Base-by-base conservation (phyloP, 1,139 yeast genomes). In the Komagataea norvegica region DNA sequence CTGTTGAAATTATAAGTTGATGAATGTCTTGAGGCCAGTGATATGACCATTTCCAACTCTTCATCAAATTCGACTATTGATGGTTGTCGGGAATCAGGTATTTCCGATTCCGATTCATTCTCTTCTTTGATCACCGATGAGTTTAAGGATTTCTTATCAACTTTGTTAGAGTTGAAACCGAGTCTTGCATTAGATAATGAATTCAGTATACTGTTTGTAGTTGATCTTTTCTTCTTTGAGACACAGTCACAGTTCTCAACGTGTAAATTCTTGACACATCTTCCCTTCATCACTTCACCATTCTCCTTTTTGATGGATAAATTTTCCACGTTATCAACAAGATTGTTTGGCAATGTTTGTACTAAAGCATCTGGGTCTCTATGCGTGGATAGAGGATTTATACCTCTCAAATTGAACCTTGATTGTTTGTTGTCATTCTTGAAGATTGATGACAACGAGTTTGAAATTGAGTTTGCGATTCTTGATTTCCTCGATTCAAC, bases 371-470 rank as follows among this genome's bases (percentile, higher is more conserved):
- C 24, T 11, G 43, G 48, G 22, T 51, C 50, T 29, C 44, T 51
- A 28, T 50, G 53, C 3, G 56, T 47, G 3, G 54, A 48, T n/a
- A 52, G 29, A 4, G 57, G 57, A 30, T 52, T 52, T 19, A 52
- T 52, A 7, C 45, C 48, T 28, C 46, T 44, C 14, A 51, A 25
- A 22, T 40, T 49, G 41, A 51, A 49, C 7, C 48, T 42, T n/a
- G 41, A 34, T 6, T 38, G 37, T 14, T 39, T 35, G n/a, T 32
- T 40, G 19, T 39, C 47, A 25, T 40, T 49, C 29, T 42, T 51
- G 42, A 51, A 51, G 18, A 51, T 51, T 10, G 48, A 43, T 1
- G 51, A 42, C 1, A 51, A 15, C 9, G 54, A 49, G 29, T 41
- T 49, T 23, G 55, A 49, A 10, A 52, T 38, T 2, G 54, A 43